Base-by-base conservation (phyloP, 2,329 filamentous ascomycete genomes). In the Cucurbitaria berberidis region DNA sequence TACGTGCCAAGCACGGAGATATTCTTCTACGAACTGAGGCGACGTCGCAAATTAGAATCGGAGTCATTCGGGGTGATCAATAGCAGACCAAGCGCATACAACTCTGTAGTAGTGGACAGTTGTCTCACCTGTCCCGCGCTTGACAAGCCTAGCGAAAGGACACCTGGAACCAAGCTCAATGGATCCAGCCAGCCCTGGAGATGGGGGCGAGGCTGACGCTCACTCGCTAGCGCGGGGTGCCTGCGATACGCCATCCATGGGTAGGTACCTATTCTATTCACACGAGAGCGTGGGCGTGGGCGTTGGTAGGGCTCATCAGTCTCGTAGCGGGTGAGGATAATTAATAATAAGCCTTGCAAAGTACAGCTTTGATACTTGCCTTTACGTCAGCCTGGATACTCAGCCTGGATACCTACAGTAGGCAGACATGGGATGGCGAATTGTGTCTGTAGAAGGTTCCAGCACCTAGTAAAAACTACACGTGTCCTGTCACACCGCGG, bases 401-500 rank as follows among this genome's bases (percentile, higher is more conserved):
- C 38, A 43, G n/a, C 18, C 13, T 21, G 10, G 42, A 39, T 48
- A 48, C 36, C 40, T 48, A 45, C 44, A 39, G n/a, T 34, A 9
- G 21, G 47, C 57, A 59, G 51, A 54, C 49, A 40, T 45, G n/a
- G 19, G n/a, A 40, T 46, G 47, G 41, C 39, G 45, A 46, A 42
- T n/a, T n/a, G n/a, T n/a, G 11, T 32, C 32, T 50, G 55, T 51
- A 45, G 63, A 67, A 65, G 48, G 27, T 67, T 63, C 56, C 45
- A 57, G 59, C 30, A 58, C 19, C 19, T 26, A 46, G 53, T 45
- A 58, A 39, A n/a, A 21, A 62, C 53, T 62, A 66, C 63, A 71
- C 69, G 69, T 70, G 68, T 71, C 64, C 66, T 66, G 61, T 67
- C 64, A 42, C 55, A 50, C 38, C 27, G 58, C 56, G 55, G 64